Percentiles rank a stretch among this genome's conserved stretches.
Evolutionary conservation across 306 rosid species (phyloP).

Genomic region (Styphnolobium japonicum): DNA sequence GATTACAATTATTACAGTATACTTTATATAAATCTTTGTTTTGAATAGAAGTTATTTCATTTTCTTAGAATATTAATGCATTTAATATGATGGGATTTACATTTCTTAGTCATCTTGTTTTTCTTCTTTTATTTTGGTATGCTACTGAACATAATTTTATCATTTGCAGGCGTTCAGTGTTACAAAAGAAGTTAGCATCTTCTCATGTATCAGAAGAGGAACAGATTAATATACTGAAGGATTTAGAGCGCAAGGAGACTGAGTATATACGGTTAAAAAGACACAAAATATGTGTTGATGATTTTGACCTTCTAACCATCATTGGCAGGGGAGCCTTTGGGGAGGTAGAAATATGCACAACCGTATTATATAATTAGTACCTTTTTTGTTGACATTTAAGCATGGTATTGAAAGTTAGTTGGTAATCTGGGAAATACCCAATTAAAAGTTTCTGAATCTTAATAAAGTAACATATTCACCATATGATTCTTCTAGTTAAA

Average conservation of each 20-base stretch:
- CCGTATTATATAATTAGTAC: background rate
- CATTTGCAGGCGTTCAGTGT: constrained; percentile 69
- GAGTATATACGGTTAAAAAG: constrained; percentile 79
- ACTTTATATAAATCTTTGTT: constrained; percentile 4
- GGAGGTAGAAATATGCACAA: constrained; percentile 60
- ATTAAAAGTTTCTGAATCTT: background rate
- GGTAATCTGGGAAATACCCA: background rate
- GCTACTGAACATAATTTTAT: constrained; percentile 8
- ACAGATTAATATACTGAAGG: constrained; percentile 69
- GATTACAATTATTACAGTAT: background rate
- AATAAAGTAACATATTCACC: background rate
- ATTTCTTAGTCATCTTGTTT: background rate
- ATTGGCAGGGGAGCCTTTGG: constrained; percentile 98
- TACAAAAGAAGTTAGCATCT: constrained; percentile 68
- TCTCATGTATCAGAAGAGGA: constrained; percentile 79
- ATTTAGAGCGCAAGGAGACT: constrained; percentile 87
- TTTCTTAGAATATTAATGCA: background rate
- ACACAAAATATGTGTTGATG: constrained; percentile 86
- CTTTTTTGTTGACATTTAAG: background rate
- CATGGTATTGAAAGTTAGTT: background rate
- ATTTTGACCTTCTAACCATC: constrained; percentile 81
- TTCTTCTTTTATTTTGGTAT: background rate
- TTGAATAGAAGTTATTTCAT: background rate
- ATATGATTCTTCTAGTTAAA: background rate
- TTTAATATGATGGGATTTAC: background rate